Evolutionary conservation across 441 rosid genomes (phyloP), one percentile per base, ranked within the genome.

Genomic region (Brassica balearica): DNA sequence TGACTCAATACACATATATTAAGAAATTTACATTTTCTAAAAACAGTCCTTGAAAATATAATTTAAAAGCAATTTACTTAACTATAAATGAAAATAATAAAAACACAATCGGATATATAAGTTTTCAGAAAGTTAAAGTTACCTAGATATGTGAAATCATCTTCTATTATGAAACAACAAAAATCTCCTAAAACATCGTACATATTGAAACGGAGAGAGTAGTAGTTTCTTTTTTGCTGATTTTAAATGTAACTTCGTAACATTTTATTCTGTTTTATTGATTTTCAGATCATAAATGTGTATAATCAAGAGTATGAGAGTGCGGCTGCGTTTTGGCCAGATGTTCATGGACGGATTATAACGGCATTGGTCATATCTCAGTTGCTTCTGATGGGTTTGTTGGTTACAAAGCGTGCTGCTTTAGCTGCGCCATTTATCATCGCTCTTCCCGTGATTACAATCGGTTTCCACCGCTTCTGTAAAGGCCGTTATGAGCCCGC

Each of bases 261-360:
- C 58, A 14, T 51, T 51, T 51, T 51, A 43, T 48, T 48, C 19
- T 51, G 58, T 51, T 14, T 17, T 46, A 4, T 46, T n/a, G 55
- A 10, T 46, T 55, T 1, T 55, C 61, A 55, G 61, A 55, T 55
- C 61, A 55, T 55, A 55, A 55, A 55, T 55, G 60, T 55, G 62
- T 56, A 56, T 56, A 56, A 56, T 56, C 62, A 56, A 56, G 62
- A 56, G 62, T 56, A 56, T 56, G 62, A 56, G 62, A 56, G 62
- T 2, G 62, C 62, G 20, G 62, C 62, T 56, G 62, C 62, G 62
- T 56, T 56, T 19, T 56, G 62, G 62, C 62, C 62, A 56, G 62
- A 56, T 56, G 62, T 56, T 56, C 62, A 56, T 56, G 62, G 62
- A 19, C 62, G 62, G 3, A 19, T 56, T 19, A 56, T 56, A 56